phyloP scores from a whole-genome alignment of 306 rosid genomes.

The Cucurbita maxima region DNA sequence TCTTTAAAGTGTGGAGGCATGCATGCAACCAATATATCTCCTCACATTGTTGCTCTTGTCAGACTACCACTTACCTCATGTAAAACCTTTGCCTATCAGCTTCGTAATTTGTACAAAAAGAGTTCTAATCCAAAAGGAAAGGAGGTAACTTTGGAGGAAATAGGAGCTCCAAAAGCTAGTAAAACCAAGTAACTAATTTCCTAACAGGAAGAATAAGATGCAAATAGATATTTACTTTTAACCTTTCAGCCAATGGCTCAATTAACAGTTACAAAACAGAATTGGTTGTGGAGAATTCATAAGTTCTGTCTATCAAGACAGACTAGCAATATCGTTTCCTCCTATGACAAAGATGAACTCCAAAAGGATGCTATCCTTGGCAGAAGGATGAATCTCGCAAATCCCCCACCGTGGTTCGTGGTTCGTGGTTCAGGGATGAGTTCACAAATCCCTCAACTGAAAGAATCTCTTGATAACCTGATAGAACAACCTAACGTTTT shows the following conservation, averaged over 20 bases:
- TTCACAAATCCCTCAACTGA: background rate
- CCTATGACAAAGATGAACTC: background rate
- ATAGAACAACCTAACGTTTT: background rate
- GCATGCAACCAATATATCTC: background rate
- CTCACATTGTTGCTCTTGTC: background rate
- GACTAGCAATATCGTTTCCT: background rate
- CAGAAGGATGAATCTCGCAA: background rate
- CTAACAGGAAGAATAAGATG: background rate
- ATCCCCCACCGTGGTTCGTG: background rate
- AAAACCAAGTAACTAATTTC: background rate
- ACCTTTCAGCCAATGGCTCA: background rate
- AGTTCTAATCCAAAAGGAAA: background rate
- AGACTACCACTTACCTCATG: background rate
- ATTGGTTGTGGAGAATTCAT: background rate
- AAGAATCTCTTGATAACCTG: background rate
- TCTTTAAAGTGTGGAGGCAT: background rate
- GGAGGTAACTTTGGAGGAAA: background rate
- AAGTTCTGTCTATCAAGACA: background rate
- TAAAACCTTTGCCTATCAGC: background rate
- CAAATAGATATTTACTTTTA: background rate
- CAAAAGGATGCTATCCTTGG: background rate
- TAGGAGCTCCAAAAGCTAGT: background rate
- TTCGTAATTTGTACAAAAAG: background rate
- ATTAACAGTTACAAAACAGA: background rate
- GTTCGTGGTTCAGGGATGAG: background rate